Conservation (phyloP, 2,329 filamentous ascomycete species). For the Aspergillus awamori region DNA sequence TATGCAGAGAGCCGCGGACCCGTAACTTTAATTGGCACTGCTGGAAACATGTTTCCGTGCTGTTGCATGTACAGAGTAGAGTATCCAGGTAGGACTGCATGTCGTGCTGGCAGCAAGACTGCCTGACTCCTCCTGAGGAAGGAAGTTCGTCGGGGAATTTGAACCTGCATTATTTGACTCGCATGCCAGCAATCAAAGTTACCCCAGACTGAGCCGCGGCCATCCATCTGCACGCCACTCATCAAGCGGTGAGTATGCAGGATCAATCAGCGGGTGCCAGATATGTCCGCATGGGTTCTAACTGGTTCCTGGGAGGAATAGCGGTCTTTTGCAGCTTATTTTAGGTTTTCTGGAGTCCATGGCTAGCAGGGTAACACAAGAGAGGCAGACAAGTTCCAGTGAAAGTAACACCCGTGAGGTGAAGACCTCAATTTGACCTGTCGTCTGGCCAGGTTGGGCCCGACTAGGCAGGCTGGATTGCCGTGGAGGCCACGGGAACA, state of each 20-base stretch:
- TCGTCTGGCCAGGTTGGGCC: not conserved
- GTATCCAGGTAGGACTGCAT: slow-evolving; percentile 8
- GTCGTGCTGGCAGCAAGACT: slow-evolving; percentile 1
- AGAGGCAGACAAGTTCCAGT: not conserved
- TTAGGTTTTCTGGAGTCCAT: not conserved
- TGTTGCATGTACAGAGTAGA: not conserved
- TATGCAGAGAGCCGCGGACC: slow-evolving; percentile 1
- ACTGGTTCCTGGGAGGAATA: not conserved
- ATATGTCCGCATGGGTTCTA: not conserved
- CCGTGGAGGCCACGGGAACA: not conserved
- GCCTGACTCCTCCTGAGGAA: not conserved
- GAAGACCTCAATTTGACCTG: slow-evolving; percentile 6
- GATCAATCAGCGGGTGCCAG: not conserved
- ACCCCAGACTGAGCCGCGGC: slow-evolving; percentile 1
- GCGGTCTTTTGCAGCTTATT: not conserved
- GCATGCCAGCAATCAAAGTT: slow-evolving; percentile 1
- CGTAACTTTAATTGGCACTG: slow-evolving; percentile 1
- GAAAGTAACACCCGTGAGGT: not conserved
- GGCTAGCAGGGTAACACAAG: not conserved
- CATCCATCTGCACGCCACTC: not conserved
- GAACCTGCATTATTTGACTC: not conserved
- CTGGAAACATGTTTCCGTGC: not conserved
- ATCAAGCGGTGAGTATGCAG: not conserved
- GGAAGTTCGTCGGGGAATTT: not conserved
- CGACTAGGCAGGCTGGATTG: not conserved